A percentile compares a stretch with the other conserved stretches of the same genome.
phyloP scores from a whole-genome alignment of 352 stramenopile species.

The Phytophthora pluvialis region DNA sequence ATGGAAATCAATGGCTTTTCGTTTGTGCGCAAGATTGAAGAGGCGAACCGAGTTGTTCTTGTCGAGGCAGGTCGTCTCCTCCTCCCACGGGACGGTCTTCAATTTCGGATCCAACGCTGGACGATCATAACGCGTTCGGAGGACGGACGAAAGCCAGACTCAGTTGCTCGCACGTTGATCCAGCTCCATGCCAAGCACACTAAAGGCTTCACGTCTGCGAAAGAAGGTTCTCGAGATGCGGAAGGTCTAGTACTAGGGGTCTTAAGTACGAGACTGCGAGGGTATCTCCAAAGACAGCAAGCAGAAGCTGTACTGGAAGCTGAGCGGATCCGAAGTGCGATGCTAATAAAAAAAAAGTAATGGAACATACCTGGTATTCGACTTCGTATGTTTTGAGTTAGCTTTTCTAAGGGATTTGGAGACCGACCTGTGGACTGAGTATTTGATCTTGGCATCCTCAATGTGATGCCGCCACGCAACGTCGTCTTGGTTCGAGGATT shows the following conservation, averaged over 20 bases:
- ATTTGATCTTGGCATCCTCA: too few relatives aligned
- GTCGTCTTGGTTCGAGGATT: too few relatives aligned
- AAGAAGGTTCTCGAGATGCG: neutral
- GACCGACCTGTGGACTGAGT: too few relatives aligned
- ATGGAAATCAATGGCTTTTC: constrained; percentile 23
- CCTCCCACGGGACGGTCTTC: constrained; percentile 17
- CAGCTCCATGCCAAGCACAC: constrained; percentile 12
- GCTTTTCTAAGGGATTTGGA: too few relatives aligned
- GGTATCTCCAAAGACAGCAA: constrained; percentile 12
- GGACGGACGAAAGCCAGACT: neutral
- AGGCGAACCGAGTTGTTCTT: constrained; percentile 31
- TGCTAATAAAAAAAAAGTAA: too few relatives aligned
- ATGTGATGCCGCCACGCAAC: too few relatives aligned
- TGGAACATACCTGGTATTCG: too few relatives aligned
- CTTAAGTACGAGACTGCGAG: constrained; percentile 9
- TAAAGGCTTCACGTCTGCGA: neutral
- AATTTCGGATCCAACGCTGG: constrained; percentile 30
- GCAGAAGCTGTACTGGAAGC: constrained; percentile 1
- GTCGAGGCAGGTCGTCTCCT: constrained; percentile 23
- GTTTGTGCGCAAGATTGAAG: constrained; percentile 39
- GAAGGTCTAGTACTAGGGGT: constrained; percentile 17
- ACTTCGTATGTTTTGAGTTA: too few relatives aligned
- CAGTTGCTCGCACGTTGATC: constrained; percentile 15
- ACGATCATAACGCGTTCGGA: constrained; percentile 23
- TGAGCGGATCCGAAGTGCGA: neutral